phyloP scores from a whole-genome alignment of 2,329 filamentous ascomycete species.

The Leptosphaerulina australis region DNA sequence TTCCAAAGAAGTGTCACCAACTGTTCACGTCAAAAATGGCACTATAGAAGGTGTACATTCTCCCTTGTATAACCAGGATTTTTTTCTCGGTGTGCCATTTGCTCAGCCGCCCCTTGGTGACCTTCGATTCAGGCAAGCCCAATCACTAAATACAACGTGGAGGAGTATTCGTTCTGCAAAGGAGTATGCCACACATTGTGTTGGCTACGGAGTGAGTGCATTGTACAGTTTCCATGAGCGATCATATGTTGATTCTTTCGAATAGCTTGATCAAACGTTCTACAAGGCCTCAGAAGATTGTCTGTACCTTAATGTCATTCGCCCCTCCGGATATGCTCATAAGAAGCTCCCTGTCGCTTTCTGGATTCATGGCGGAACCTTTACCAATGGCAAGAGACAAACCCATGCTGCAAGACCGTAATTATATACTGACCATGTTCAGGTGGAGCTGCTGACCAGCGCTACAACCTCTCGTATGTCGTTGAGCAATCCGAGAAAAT shows the following conservation, averaged over 20 bases:
- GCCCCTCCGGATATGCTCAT: constrained; percentile 23
- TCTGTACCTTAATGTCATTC: constrained; percentile 47
- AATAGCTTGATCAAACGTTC: constrained; percentile 17
- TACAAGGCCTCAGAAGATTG: constrained; percentile 45
- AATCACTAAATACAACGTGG: constrained; percentile 27
- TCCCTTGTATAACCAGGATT: constrained; percentile 50
- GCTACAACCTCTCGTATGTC: constrained; percentile 57
- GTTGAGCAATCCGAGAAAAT: constrained; percentile 34
- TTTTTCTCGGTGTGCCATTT: constrained; percentile 28
- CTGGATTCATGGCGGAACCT: constrained; percentile 25
- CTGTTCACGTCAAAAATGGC: constrained; percentile 49
- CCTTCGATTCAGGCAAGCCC: constrained; percentile 31
- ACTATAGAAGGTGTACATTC: constrained; percentile 47
- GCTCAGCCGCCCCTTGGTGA: constrained; percentile 35
- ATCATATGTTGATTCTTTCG: not conserved
- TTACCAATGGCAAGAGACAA: constrained; percentile 40
- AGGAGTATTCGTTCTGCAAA: constrained; percentile 46
- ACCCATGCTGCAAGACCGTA: no score
- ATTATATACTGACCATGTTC: constrained; percentile 18
- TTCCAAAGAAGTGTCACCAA: constrained; percentile 23
- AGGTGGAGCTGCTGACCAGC: constrained; percentile 51
- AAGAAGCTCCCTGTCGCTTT: constrained; percentile 22
- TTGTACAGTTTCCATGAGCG: not conserved
- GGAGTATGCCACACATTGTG: constrained; percentile 31
- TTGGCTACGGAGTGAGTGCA: constrained; percentile 17